Percentiles rank a stretch among this genome's conserved stretches.
Conservation (phyloP, 768 basidiomycete species). For the Podaxis sp. region DNA sequence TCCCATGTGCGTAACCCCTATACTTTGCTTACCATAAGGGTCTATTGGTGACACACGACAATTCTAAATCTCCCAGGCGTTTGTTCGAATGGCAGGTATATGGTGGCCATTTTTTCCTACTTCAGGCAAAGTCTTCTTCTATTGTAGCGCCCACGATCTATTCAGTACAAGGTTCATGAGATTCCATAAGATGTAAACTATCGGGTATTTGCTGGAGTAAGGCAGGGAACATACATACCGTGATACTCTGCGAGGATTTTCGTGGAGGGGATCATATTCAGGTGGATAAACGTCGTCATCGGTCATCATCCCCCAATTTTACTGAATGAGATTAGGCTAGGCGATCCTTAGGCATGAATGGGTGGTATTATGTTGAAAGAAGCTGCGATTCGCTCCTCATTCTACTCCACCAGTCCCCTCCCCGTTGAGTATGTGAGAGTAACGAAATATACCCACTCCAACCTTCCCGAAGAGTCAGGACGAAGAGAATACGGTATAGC, state of each 20-base stretch:
- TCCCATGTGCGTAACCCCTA: background rate
- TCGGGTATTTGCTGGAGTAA: background rate
- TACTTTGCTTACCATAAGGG: background rate
- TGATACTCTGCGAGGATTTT: background rate
- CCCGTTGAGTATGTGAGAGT: too few species aligned
- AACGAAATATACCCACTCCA: too few species aligned
- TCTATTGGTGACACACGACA: background rate
- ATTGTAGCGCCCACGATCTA: too few species aligned
- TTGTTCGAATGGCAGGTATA: background rate
- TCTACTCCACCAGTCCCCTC: too few species aligned
- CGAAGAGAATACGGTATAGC: too few species aligned
- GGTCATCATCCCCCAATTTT: background rate
- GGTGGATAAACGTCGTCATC: background rate
- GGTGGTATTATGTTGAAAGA: too few species aligned
- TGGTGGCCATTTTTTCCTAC: too few species aligned
- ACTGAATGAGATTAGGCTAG: background rate
- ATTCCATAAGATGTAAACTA: background rate
- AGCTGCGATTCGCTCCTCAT: too few species aligned
- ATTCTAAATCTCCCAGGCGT: background rate
- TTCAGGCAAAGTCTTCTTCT: too few species aligned
- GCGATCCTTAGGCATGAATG: background rate
- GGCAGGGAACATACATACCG: background rate
- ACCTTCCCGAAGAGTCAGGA: too few species aligned
- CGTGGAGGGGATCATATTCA: background rate
- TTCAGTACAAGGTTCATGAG: too few species aligned